phyloP scores from a whole-genome alignment of 139 green algal genomes.

The Haematococcus lacustris region DNA sequence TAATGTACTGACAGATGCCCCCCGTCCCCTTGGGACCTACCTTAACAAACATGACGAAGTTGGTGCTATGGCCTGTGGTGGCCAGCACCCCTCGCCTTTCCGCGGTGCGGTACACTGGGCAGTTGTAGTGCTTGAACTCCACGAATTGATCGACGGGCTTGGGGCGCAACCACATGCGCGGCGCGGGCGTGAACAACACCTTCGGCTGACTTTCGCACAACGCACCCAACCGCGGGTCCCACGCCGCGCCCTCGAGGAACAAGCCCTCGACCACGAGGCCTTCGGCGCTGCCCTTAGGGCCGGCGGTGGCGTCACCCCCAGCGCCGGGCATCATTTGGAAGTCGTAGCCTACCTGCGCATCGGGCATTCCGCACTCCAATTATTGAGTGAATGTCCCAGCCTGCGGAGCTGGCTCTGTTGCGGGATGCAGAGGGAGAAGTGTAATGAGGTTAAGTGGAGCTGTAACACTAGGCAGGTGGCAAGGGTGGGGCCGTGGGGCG shows the following conservation, averaged over 20 bases:
- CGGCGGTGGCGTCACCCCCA: constrained; percentile 23
- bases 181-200: constrained; percentile 60
- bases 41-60: constrained; percentile 74
- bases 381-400: too few species aligned
- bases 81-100: constrained; percentile 66
- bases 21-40: too few species aligned
- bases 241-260: constrained; percentile 64
- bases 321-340: constrained; percentile 66
- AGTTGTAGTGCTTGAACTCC: constrained; percentile 60
- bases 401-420: constrained; percentile 39
- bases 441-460: constrained; percentile 48
- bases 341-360: constrained; percentile 36
- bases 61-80: constrained; percentile 77
- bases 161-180: constrained; percentile 63
- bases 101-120: constrained; percentile 71
- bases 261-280: constrained; percentile 62
- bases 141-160: constrained; percentile 28
- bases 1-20: too few species aligned
- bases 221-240: constrained; percentile 31
- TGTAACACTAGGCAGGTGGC: too few species aligned
- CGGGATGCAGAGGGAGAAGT: background rate
- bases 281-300: constrained; percentile 13
- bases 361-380: too few species aligned
- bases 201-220: constrained; percentile 7
- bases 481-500: background rate